Base-by-base conservation (phyloP, 108 stramenopile genomes). In the Chaetoceros tenuissimus region DNA sequence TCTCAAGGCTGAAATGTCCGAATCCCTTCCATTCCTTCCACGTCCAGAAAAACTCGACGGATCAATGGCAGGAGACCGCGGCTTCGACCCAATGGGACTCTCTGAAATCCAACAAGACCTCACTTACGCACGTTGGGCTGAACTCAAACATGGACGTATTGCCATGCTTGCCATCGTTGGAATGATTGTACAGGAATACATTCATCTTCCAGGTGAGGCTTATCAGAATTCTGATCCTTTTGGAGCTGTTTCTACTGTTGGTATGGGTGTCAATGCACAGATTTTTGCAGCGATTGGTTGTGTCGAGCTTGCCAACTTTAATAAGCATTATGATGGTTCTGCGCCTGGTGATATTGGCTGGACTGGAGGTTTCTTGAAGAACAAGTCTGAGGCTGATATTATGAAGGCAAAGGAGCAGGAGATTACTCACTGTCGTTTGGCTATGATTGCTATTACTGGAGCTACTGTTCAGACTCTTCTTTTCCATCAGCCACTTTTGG, bases 41-140 rank as follows among this genome's bases (percentile, higher is more conserved):
- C 69, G 78, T 62, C 96, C 94, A 26, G 84, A 82, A 48, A 87
- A 94, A 67, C 85, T 98, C 21, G 94, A 96, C 64, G 95, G 95
- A 62, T 84, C 91, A 55, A 83, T 96, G 84, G 75, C 94, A 21
- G 95, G 93, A 40, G 97, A 98, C 59, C 84, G 92, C 63, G 96
- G 96, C 28, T 94, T 94, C 62, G 97, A 98, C 72, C 97, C 97
- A 62, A 92, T 98, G 76, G 89, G 94, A 47, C 89, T 98, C 54
- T 94, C 87, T 3, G 73, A 79, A 48, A 90, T 86, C 59, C 78
- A 75, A 46, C 57, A 69, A 10, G 93, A 94, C 66, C 76, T 91
- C 51, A 88, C 82, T 59, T 94, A 89, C 80, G 70, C 89, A 60
- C 82, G 89, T 24, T 89, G 89, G 81, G 73, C 87, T 22, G 93